phyloP scores from a whole-genome alignment of 306 rosid genomes.

The Boehmeria nivea region DNA sequence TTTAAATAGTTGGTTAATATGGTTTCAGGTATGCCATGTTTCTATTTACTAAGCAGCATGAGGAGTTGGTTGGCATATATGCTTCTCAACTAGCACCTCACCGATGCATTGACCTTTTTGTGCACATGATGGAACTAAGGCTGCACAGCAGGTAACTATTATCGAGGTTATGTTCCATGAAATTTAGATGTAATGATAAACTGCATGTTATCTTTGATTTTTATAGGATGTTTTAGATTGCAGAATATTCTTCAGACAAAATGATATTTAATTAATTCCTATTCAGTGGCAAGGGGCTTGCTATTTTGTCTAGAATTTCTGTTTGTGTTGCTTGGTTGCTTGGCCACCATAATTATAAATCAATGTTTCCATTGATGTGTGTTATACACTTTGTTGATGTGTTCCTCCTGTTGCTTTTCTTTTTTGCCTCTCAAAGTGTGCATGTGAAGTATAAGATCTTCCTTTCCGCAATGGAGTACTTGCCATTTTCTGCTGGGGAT shows the following conservation, averaged over 20 bases:
- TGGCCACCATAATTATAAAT: neutral
- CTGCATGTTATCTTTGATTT: neutral
- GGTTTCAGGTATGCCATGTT: slow-evolving; percentile 86
- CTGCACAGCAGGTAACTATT: slow-evolving; percentile 70
- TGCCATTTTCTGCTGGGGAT: slow-evolving; percentile 67
- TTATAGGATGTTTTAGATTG: neutral
- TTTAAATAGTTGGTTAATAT: slow-evolving; percentile 1
- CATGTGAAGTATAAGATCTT: slow-evolving; percentile 87
- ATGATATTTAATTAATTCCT: neutral
- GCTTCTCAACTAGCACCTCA: slow-evolving; percentile 95
- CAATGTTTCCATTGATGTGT: neutral
- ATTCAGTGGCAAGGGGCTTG: slow-evolving; percentile 1
- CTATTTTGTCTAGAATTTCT: neutral
- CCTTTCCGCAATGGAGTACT: slow-evolving; percentile 87
- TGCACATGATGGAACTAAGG: slow-evolving; percentile 97
- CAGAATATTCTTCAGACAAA: neutral
- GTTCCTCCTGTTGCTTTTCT: slow-evolving; percentile 6
- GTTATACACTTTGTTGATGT: neutral
- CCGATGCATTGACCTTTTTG: slow-evolving; percentile 89
- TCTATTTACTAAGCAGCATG: slow-evolving; percentile 90
- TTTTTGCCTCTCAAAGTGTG: slow-evolving; percentile 45
- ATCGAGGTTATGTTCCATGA: neutral
- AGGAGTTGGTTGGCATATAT: slow-evolving; percentile 91
- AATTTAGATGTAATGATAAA: neutral
- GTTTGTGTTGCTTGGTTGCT: neutral